Base-by-base conservation (phyloP, 1,284 basidiomycete species). In the Acaromyces ingoldii region DNA sequence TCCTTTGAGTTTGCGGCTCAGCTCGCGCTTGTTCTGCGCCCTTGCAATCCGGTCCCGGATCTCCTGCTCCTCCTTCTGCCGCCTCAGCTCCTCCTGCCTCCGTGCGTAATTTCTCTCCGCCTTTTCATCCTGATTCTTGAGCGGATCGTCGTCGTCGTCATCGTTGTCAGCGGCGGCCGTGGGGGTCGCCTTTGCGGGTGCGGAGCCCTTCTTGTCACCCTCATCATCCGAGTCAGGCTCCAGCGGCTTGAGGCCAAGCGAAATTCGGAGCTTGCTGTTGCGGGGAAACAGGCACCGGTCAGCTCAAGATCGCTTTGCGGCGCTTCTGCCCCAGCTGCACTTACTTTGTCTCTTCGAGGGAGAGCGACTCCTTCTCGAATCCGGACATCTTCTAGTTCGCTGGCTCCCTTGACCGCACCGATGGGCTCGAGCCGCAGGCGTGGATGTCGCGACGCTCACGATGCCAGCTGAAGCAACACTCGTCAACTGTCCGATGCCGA, bases 331-430 rank as follows among this genome's bases (percentile, higher is more conserved):
- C n/a, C n/a, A n/a, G n/a, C n/a, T n/a, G n/a, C 2, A 63, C 60
- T 33, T 38, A 63, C 61, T 97, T 97, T 50, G 92, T 96, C 82
- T 98, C 95, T 75, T 96, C 92, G 74, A 98, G 83, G 65, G 88
- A 86, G 75, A 95, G 86, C 74, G 87, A 86, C 77, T 91, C 86
- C 53, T 76, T 76, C 24, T 63, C 62, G 55, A 72, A 72, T 57
- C 63, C 68, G 54, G 64, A 64, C 70, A 72, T 72, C n/a, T n/a
- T n/a, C n/a, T n/a, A n/a, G n/a, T n/a, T n/a, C n/a, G n/a, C n/a
- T n/a, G n/a, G n/a, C n/a, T n/a, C n/a, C n/a, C n/a, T n/a, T n/a
- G n/a, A n/a, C n/a, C n/a, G n/a, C n/a, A n/a, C n/a, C n/a, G n/a
- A n/a, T n/a, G n/a, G n/a, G n/a, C n/a, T n/a, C n/a, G n/a, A n/a